Evolutionary conservation across 768 basidiomycete genomes (phyloP).

Genomic region (Clitopilus passeckerianus): DNA sequence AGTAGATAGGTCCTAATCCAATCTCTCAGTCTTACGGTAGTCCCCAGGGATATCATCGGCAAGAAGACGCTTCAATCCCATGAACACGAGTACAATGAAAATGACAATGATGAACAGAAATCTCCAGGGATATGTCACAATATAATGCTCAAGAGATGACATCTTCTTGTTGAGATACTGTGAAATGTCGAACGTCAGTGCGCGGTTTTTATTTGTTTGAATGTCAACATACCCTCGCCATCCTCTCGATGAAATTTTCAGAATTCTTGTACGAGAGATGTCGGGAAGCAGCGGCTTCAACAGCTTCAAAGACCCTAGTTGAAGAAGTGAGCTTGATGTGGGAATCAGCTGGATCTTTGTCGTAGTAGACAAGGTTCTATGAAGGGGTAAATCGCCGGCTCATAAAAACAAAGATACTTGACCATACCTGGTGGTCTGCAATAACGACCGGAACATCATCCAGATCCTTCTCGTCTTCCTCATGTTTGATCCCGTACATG

Average conservation of each 20-base stretch:
- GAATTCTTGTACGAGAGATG: constrained; percentile 54
- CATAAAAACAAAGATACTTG: background rate
- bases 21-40: constrained; percentile 22
- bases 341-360: constrained; percentile 52
- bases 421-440: constrained; percentile 71
- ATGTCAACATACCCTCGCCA: constrained; percentile 44
- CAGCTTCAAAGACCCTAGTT: constrained; percentile 55
- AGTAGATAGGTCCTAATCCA: constrained; percentile 17
- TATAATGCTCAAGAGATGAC: constrained; percentile 27
- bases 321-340: constrained; percentile 50
- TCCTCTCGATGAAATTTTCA: constrained; percentile 64
- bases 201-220: background rate
- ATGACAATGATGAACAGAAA: constrained; percentile 24
- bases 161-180: constrained; percentile 41
- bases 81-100: constrained; percentile 23
- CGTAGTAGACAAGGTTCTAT: constrained; percentile 74
- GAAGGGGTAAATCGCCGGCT: background rate
- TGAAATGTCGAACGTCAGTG: background rate
- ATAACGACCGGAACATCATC: constrained; percentile 57
- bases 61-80: constrained; percentile 17
- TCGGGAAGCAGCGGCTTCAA: constrained; percentile 60
- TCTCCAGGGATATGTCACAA: constrained; percentile 29
- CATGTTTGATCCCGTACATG: constrained; percentile 69
- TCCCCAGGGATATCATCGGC: constrained; percentile 15
- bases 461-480: constrained; percentile 18